Base-by-base conservation (phyloP, 23 red algal genomes). In the Gracilaria gracilis region DNA sequence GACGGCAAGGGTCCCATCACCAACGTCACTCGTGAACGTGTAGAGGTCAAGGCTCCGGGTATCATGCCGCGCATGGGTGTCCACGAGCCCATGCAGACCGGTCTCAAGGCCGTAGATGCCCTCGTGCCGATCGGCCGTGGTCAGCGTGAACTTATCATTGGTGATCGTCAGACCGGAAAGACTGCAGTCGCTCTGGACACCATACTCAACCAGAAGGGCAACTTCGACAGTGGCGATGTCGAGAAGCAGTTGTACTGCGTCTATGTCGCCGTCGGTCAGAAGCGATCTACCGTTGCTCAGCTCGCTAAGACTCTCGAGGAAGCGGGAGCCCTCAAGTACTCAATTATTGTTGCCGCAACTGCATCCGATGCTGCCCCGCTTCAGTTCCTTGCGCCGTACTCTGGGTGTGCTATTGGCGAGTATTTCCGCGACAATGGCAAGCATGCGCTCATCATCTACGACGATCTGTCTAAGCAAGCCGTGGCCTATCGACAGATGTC, bases 401-500 rank as follows among this genome's bases (percentile, higher is more conserved):
- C 97, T 54, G 97, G 90, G 67, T 96, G 93, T 80, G 94, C 97
- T 42, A 98, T 98, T 75, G 97, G 97, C 70, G 97, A 98, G 54
- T 98, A 98, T 61, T 98, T 98, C 84, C 88, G 93, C 19, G 97
- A 98, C 59, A 98, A 95, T 81, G 97, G 97, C 71, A 94, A 88
- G 93, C 93, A 98, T 73, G 97, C 97, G 21, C 77, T 98, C n/a
- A 98, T 98, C 53, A 82, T 98, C 36, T 98, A 94, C 81, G 97
- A 98, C 50, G 97, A 98, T 84, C 84, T 98, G 35, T 94, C 89
- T 24, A 98, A 98, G 92, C 97, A 98, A 75, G 97, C 97, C 28
- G 97, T 98, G 19, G 97, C 97, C 4, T 98, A 98, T 75, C 93
- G 97, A 27, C 97, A 98, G 80, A 96, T 98, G 93, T 98, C 97